Evolutionary conservation across 2,329 filamentous ascomycete genomes (phyloP).

Genomic region (Diaporthe sp.): DNA sequence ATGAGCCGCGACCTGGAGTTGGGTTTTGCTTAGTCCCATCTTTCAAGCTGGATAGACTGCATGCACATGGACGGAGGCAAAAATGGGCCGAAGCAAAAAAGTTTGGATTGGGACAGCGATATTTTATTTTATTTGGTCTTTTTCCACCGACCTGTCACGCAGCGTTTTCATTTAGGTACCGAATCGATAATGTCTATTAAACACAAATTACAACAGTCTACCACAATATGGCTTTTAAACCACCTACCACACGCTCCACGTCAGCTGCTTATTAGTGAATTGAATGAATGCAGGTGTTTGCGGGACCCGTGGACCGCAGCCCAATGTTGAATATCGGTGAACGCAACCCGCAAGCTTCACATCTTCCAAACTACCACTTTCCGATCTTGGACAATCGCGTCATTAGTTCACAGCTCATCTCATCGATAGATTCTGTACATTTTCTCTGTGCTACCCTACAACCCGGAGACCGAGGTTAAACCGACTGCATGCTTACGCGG

Average conservation of each 20-base stretch:
- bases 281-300: background rate
- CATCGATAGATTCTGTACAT: background rate
- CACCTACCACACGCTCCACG: background rate
- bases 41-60: slow-evolving; percentile 20
- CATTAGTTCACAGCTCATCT: background rate
- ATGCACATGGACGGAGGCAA: slow-evolving; percentile 7
- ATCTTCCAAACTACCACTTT: slow-evolving; percentile 6
- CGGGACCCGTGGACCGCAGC: background rate
- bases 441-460: background rate
- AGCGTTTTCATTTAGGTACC: slow-evolving; percentile 4
- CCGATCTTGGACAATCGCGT: background rate
- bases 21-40: background rate
- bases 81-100: slow-evolving; percentile 16
- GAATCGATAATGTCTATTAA: slow-evolving; percentile 23
- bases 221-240: background rate
- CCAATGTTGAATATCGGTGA: background rate
- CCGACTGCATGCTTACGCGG: background rate
- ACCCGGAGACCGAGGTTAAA: background rate
- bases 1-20: slow-evolving; percentile 1
- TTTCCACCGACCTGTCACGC: background rate
- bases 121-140: background rate
- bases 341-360: background rate
- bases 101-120: background rate
- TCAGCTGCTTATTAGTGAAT: background rate
- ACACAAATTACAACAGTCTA: background rate